These are phyloP conservation scores for Xylaria sp. DNA, from an alignment of 2,329 filamentous ascomycete species.

Conservation along the genomic window DNA sequence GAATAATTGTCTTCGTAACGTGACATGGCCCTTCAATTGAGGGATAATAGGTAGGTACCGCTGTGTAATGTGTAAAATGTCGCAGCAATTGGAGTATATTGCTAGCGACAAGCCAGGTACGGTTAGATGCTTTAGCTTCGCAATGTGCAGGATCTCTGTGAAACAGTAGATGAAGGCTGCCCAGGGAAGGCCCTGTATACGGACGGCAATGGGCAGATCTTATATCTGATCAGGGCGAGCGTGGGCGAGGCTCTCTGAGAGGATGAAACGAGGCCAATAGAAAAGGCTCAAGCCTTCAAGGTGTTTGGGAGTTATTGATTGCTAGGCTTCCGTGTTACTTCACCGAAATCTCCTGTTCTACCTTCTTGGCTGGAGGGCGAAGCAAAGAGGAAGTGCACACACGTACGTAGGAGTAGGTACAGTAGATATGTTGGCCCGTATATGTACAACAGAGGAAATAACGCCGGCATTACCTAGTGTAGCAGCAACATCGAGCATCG, in stretches of 20 bases:
- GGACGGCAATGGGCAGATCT: conserved; percentile 9
- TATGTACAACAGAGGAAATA: neutral
- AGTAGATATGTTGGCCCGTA: neutral
- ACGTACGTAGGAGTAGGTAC: neutral
- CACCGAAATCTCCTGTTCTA: conserved; percentile 16
- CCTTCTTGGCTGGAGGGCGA: conserved; percentile 10
- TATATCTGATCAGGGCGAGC: neutral
- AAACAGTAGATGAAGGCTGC: conserved; percentile 6
- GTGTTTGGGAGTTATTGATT: neutral
- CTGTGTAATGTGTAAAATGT: neutral
- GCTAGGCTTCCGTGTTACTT: conserved; percentile 11
- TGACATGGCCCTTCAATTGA: conserved; percentile 27
- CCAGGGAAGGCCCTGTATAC: neutral
- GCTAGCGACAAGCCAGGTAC: conserved; percentile 1
- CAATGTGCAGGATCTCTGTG: conserved; percentile 4
- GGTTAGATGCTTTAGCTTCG: conserved; percentile 3
- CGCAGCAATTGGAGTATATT: neutral
- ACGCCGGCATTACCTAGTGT: neutral
- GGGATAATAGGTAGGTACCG: conserved; percentile 8
- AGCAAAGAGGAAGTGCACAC: conserved; percentile 8
- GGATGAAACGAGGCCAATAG: neutral
- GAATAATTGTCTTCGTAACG: conserved; percentile 30
- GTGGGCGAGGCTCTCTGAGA: neutral
- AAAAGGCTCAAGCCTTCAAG: neutral
- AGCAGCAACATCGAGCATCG: conserved; percentile 21